phyloP scores from a whole-genome alignment of 2,329 filamentous ascomycete genomes.

The Cryphonectria radicalis region DNA sequence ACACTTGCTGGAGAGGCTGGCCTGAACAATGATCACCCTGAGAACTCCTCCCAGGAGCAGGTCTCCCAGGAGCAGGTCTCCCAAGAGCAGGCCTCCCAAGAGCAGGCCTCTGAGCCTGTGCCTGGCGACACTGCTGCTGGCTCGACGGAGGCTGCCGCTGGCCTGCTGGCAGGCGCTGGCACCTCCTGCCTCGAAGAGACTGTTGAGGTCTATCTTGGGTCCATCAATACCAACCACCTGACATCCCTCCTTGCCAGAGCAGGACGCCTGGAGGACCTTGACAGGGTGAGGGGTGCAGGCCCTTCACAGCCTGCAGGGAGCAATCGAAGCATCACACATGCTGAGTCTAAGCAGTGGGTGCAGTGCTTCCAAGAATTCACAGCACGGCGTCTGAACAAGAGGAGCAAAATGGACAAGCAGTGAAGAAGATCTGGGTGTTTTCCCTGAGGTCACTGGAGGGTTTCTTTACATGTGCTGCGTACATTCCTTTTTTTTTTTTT shows the following conservation, averaged over 20 bases:
- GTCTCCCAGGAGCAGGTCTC: no score
- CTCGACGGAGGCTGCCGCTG: neutral
- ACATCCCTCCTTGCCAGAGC: neutral
- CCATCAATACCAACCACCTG: neutral
- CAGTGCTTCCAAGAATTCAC: neutral
- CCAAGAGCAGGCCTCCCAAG: no score
- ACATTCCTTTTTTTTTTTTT: neutral
- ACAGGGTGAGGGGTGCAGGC: neutral
- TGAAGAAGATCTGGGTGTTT: neutral
- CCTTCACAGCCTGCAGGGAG: neutral
- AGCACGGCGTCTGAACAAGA: neutral
- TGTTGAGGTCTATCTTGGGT: neutral
- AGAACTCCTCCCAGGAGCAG: no score
- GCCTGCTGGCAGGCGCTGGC: neutral
- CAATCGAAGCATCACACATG: neutral
- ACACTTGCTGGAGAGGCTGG: no score
- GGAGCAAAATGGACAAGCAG: neutral
- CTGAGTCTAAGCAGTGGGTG: neutral
- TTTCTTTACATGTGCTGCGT: neutral
- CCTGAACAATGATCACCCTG: no score
- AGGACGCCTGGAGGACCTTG: neutral
- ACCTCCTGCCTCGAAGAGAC: neutral
- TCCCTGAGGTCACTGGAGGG: neutral
- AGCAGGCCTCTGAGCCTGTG: neutral
- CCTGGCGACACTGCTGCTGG: neutral